Percentiles rank a stretch among this genome's conserved stretches.
phyloP scores from a whole-genome alignment of 108 stramenopile species.

The Nannochloropsis salina region DNA sequence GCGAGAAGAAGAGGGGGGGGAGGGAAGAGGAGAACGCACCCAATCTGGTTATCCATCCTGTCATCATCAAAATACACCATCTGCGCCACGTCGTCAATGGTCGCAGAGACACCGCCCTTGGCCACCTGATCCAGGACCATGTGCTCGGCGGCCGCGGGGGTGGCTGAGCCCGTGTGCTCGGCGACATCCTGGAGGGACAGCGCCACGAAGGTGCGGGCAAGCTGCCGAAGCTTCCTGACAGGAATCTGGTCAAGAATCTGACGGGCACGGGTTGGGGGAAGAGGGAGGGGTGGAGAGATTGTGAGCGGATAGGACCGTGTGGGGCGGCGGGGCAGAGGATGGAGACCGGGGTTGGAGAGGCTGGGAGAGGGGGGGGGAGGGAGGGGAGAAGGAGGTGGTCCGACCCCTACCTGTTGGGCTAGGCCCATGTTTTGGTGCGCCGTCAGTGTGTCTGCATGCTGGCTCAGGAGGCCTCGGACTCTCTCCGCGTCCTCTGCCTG shows the following conservation, averaged over 20 bases:
- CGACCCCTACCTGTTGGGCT: not conserved
- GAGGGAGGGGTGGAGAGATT: not conserved
- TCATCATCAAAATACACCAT: not conserved
- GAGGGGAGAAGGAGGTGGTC: not conserved
- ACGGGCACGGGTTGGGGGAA: not conserved
- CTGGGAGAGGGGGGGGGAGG: not conserved
- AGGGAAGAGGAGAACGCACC: conserved; percentile 63
- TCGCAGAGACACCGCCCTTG: not conserved
- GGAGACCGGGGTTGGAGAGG: too few relatives aligned
- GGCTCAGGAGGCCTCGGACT: not conserved
- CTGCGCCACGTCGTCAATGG: not conserved
- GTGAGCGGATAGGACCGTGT: not conserved
- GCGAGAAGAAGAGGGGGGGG: not conserved
- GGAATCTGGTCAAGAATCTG: not conserved
- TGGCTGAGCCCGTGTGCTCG: not conserved
- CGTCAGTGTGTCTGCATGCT: not conserved
- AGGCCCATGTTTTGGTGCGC: not conserved
- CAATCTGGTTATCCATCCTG: not conserved
- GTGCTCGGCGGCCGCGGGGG: not conserved
- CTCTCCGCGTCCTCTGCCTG: not conserved
- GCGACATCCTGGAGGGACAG: not conserved
- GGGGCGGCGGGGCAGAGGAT: too few relatives aligned
- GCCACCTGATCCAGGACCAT: not conserved
- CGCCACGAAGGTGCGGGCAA: not conserved
- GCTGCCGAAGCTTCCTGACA: not conserved